Percentiles rank a stretch among this genome's conserved stretches.
Conservation (phyloP, 2,329 filamentous ascomycete species). For the Dactylellina parvicollis region DNA sequence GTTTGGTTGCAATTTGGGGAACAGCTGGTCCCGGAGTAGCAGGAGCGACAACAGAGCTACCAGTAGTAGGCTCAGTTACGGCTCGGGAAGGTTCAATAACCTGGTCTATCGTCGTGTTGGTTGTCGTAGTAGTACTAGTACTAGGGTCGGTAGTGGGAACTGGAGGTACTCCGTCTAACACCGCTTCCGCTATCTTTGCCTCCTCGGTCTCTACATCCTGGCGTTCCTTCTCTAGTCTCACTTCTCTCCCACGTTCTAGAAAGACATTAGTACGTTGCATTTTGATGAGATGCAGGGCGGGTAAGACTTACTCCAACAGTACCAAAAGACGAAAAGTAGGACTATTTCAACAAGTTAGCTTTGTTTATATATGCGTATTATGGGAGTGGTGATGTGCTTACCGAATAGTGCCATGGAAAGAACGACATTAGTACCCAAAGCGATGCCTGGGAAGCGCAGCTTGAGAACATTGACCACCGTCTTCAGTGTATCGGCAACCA, state of each 20-base stretch:
- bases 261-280: not conserved
- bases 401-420: conserved; percentile 88
- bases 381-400: conserved; percentile 64
- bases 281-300: not conserved
- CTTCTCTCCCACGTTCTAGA: conserved; percentile 80
- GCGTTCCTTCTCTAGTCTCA: conserved; percentile 72
- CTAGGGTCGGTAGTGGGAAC: conserved; percentile 38
- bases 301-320: conserved; percentile 75
- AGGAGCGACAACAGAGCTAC: not conserved
- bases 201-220: conserved; percentile 25
- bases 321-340: conserved; percentile 94
- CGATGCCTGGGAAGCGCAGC: conserved; percentile 85
- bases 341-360: conserved; percentile 65
- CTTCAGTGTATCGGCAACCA: conserved; percentile 76
- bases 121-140: conserved; percentile 46
- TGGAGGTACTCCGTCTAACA: conserved; percentile 33
- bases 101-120: conserved; percentile 42
- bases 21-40: not conserved
- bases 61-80: not conserved
- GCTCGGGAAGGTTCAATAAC: conserved; percentile 14
- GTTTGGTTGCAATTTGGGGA: conserved; percentile 1
- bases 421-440: conserved; percentile 84
- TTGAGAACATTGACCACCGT: conserved; percentile 92
- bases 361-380: not conserved
- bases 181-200: conserved; percentile 14